phyloP scores from a whole-genome alignment of 2,329 filamentous ascomycete genomes.

The Fusarium floridanum region DNA sequence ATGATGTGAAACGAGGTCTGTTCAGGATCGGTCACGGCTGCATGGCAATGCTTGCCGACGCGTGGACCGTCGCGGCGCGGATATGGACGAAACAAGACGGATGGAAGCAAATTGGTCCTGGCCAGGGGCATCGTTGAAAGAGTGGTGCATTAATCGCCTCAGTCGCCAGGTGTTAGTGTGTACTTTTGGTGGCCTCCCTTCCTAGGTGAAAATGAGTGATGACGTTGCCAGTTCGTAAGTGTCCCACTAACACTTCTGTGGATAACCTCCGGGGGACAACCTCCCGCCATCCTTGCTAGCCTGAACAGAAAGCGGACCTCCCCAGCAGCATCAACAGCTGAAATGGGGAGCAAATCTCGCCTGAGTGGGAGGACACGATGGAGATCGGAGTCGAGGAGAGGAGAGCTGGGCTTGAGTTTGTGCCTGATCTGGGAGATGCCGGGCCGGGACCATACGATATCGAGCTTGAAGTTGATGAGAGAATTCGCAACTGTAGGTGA shows the following conservation, averaged over 20 bases:
- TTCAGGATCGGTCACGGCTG: slow-evolving; percentile 14
- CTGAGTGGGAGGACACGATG: slow-evolving; percentile 38
- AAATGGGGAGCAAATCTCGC: slow-evolving; percentile 44
- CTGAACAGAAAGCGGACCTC: slow-evolving; percentile 32
- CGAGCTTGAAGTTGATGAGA: background rate
- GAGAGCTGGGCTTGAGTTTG: slow-evolving; percentile 6
- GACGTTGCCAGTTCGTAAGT: background rate
- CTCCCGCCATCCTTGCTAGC: slow-evolving; percentile 40
- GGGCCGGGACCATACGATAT: slow-evolving; percentile 1
- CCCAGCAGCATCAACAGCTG: slow-evolving; percentile 33
- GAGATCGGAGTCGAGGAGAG: slow-evolving; percentile 29
- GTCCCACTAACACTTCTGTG: slow-evolving; percentile 23
- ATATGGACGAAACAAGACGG: slow-evolving; percentile 37
- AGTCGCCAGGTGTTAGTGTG: slow-evolving; percentile 32
- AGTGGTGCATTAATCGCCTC: slow-evolving; percentile 15
- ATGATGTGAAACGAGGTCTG: slow-evolving; percentile 21
- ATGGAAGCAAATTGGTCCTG: slow-evolving; percentile 39
- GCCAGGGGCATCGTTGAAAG: slow-evolving; percentile 32
- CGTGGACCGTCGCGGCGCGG: slow-evolving; percentile 16
- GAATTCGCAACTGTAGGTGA: background rate
- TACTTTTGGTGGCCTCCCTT: slow-evolving; percentile 19
- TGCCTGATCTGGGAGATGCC: slow-evolving; percentile 27
- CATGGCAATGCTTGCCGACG: slow-evolving; percentile 10
- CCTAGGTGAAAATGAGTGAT: background rate
- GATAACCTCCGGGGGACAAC: slow-evolving; percentile 24